Base-by-base conservation (phyloP, 1,139 yeast species). In the Suhomyces terraborum region DNA sequence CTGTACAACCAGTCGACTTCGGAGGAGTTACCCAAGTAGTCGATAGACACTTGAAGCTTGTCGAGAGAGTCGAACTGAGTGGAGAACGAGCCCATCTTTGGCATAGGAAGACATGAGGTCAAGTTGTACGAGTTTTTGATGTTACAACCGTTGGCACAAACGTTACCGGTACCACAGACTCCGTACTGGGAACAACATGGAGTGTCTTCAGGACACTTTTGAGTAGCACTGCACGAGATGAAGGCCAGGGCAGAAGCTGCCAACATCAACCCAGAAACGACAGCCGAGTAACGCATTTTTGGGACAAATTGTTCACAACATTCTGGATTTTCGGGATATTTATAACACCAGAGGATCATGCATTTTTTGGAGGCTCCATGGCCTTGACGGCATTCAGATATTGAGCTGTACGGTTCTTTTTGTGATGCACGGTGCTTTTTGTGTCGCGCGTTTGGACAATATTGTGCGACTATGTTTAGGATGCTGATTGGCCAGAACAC, bases 151-250 rank as follows among this genome's bases (percentile, higher is more conserved):
- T 88, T 91, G 37, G 88, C 70, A 69, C 96, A 88, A 59, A 75
- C 70, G 3, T 82, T 69, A 1, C 96, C 96, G 12, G 83, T 74
- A 41, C 96, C 96, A 72, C 96, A 88, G n/a, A 66, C 70, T 26
- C 95, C 95, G 54, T 80, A 85, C 51, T 82, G 88, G 16, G 89
- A 82, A 60, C 96, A 88, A 59, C 96, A 88, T 34, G 96, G 96
- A 40, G 64, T 53, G 31, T 71, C 74, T 51, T 79, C 76, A 0
- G 96, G 96, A 64, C 96, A 88, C 9, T 64, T 56, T n/a, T 53
- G 47, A 12, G 73, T 62, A 8, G 66, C 59, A 39, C 73, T 73
- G 64, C 95, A 86, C 7, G 59, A 45, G 41, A 66, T 62, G 12
- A 64, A 34, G 24, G 45, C 45, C 38, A 31, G 36, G 24, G 38